phyloP scores from a whole-genome alignment of 805 yeast species.

The Sugiyamaella mastotermitis region DNA sequence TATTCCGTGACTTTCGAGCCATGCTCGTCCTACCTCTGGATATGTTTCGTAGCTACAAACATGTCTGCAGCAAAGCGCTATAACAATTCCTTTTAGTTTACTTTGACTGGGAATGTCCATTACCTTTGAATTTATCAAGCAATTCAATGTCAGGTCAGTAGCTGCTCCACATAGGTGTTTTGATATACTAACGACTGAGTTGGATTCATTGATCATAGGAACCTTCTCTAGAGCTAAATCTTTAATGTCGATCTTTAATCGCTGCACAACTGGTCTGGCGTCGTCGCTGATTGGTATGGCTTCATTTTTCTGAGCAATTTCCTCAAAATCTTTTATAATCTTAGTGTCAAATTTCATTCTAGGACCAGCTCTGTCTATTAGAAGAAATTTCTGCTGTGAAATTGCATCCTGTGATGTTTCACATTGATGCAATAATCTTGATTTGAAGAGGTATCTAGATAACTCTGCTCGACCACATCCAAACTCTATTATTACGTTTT shows the following conservation, averaged over 20 bases:
- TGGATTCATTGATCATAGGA: slow-evolving; percentile 18
- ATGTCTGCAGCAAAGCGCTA: slow-evolving; percentile 94
- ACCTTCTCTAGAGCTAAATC: slow-evolving; percentile 54
- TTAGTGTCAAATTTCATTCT: slow-evolving; percentile 75
- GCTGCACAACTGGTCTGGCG: slow-evolving; percentile 28
- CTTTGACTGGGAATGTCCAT: background rate
- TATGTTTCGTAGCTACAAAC: slow-evolving; percentile 60
- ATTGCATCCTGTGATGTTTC: background rate
- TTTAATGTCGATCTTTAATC: slow-evolving; percentile 74
- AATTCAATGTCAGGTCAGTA: slow-evolving; percentile 74
- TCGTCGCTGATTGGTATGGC: background rate
- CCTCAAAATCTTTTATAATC: slow-evolving; percentile 45
- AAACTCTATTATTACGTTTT: slow-evolving; percentile 54
- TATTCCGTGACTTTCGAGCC: slow-evolving; percentile 29
- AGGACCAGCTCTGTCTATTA: slow-evolving; percentile 72
- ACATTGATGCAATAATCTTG: slow-evolving; percentile 24
- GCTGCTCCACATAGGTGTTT: slow-evolving; percentile 94
- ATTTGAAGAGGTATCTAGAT: slow-evolving; percentile 48
- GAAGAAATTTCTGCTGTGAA: slow-evolving; percentile 35
- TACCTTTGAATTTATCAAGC: slow-evolving; percentile 40
- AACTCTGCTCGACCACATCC: slow-evolving; percentile 92
- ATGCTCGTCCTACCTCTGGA: slow-evolving; percentile 41
- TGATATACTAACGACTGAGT: slow-evolving; percentile 50
- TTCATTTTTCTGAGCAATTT: slow-evolving; percentile 12
- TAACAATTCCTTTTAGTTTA: slow-evolving; percentile 49